Percentiles rank a stretch among this genome's conserved stretches.
Evolutionary conservation across 352 stramenopile genomes (phyloP).

Genomic region (Phytophthora tentaculata): DNA sequence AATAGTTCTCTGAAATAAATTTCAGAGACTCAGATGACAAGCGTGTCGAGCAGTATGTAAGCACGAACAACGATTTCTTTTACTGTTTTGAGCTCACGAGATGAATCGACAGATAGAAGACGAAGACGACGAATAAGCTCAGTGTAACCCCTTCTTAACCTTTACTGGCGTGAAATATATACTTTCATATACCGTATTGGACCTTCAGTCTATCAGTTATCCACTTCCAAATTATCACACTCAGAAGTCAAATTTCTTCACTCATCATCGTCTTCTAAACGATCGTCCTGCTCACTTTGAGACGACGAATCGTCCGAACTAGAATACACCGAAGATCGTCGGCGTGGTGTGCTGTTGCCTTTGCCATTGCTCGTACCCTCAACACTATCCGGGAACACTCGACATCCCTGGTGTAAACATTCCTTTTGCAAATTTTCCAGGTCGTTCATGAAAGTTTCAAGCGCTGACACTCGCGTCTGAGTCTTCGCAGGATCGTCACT

Average conservation of each 20-base stretch:
- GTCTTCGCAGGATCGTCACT: slow-evolving; percentile 4
- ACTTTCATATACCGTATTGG: not conserved
- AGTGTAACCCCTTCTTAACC: too few relatives aligned
- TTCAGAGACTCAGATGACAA: too few relatives aligned
- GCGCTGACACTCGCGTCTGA: slow-evolving; percentile 17
- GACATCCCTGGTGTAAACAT: slow-evolving; percentile 45
- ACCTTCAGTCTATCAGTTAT: not conserved
- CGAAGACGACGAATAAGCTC: too few relatives aligned
- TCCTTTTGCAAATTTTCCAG: slow-evolving; percentile 37
- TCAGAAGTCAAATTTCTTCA: slow-evolving; percentile 12
- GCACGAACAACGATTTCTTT: too few relatives aligned
- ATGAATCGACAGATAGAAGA: too few relatives aligned
- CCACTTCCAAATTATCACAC: not conserved
- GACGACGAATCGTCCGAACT: slow-evolving; percentile 49
- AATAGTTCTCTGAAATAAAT: too few relatives aligned
- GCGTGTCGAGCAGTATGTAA: too few relatives aligned
- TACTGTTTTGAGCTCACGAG: too few relatives aligned
- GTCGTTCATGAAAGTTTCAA: slow-evolving; percentile 53
- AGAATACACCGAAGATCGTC: slow-evolving; percentile 34
- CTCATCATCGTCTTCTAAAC: slow-evolving; percentile 41
- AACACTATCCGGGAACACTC: slow-evolving; percentile 42
- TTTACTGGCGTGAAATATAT: too few relatives aligned
- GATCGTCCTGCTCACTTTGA: slow-evolving; percentile 38
- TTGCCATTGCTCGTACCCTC: slow-evolving; percentile 26
- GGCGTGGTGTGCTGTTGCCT: slow-evolving; percentile 17